These are phyloP conservation scores for Mycena rebaudengoi DNA, from an alignment of 768 basidiomycete species.

Conservation along the genomic window DNA sequence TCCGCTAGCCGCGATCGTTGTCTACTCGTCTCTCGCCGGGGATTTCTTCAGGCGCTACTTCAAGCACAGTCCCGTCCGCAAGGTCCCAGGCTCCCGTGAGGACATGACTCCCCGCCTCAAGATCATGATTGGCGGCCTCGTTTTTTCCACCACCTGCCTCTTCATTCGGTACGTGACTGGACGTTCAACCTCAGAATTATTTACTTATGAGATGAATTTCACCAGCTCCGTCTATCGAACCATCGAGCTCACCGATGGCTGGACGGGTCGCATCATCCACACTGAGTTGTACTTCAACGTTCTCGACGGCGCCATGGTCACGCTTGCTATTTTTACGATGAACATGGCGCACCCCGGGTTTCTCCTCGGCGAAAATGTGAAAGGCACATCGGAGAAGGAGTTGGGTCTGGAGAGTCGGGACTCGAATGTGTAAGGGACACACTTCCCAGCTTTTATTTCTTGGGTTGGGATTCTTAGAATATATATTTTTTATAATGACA, in stretches of 20 bases:
- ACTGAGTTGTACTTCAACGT: slow-evolving; percentile 47
- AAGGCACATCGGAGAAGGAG: too few relatives aligned
- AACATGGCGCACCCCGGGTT: slow-evolving; percentile 13
- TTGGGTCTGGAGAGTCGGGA: too few relatives aligned
- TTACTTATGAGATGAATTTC: too few relatives aligned
- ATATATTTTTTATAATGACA: too few relatives aligned
- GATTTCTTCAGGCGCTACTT: slow-evolving; percentile 59
- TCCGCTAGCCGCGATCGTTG: slow-evolving; percentile 47
- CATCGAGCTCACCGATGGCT: slow-evolving; percentile 59
- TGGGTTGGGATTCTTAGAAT: too few relatives aligned
- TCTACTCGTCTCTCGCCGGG: slow-evolving; percentile 49
- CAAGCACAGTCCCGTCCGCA: slow-evolving; percentile 38
- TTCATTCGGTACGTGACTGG: slow-evolving; percentile 51
- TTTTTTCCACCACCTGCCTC: slow-evolving; percentile 49
- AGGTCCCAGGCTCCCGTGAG: neutral
- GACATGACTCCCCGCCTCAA: neutral
- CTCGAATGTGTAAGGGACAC: too few relatives aligned
- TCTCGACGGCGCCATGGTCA: slow-evolving; percentile 16
- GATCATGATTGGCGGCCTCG: slow-evolving; percentile 45
- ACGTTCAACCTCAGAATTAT: neutral
- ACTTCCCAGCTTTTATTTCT: too few relatives aligned
- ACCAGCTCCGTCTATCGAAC: slow-evolving; percentile 50
- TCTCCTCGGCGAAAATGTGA: too few relatives aligned
- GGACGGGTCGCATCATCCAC: slow-evolving; percentile 57
- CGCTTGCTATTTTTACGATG: slow-evolving; percentile 9